A percentile compares a stretch with the other conserved stretches of the same genome.
Conservation (phyloP, 2,329 filamentous ascomycete species). For the Pyricularia sp. region DNA sequence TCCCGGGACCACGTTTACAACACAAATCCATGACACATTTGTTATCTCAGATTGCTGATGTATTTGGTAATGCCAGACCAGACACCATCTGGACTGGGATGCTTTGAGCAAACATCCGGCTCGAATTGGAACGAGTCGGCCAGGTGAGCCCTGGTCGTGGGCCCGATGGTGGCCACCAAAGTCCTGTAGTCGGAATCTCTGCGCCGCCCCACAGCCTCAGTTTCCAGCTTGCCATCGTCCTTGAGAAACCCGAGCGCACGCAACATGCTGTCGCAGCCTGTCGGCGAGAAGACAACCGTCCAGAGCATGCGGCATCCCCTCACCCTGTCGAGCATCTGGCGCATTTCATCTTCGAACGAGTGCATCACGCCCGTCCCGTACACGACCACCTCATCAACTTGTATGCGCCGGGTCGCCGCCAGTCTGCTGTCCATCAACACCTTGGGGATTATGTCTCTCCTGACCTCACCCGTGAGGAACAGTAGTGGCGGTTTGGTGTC, state of each 20-base stretch:
- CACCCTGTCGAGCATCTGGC: constrained; percentile 27
- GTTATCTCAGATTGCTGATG: constrained; percentile 12
- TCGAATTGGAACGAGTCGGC: constrained; percentile 52
- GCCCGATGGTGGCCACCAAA: constrained; percentile 80
- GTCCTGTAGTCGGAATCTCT: constrained; percentile 31
- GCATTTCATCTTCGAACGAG: constrained; percentile 64
- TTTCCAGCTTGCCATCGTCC: constrained; percentile 22
- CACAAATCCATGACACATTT: constrained; percentile 2
- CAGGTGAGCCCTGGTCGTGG: constrained; percentile 77
- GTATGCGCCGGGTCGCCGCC: constrained; percentile 40
- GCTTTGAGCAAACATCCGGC: constrained; percentile 72
- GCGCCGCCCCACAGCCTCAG: constrained; percentile 9
- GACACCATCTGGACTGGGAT: constrained; percentile 75
- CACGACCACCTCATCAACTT: constrained; percentile 70
- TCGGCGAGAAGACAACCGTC: constrained; percentile 68
- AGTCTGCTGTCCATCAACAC: constrained; percentile 56
- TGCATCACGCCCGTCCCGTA: constrained; percentile 82
- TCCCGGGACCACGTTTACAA: background rate
- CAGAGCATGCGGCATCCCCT: constrained; percentile 40
- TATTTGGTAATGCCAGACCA: constrained; percentile 54
- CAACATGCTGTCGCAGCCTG: constrained; percentile 53
- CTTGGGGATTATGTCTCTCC: constrained; percentile 81
- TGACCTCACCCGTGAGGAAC: constrained; percentile 84
- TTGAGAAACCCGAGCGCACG: constrained; percentile 39
- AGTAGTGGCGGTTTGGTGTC: constrained; percentile 53